phyloP scores from a whole-genome alignment of 2,329 filamentous ascomycete species.

The Neospermospora avenae region DNA sequence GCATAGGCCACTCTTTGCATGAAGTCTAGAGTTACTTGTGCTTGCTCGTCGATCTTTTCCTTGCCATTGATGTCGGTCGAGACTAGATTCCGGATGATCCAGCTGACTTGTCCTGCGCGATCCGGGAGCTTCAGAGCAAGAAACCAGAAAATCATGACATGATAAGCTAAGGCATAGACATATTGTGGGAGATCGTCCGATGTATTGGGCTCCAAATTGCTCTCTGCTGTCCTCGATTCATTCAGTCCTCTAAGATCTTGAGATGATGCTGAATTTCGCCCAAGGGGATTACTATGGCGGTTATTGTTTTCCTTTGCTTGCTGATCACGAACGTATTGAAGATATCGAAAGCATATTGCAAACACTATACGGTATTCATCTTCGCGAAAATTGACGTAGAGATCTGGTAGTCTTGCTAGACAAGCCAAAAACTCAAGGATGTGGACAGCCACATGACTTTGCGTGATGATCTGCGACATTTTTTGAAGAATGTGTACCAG shows the following conservation, averaged over 20 bases:
- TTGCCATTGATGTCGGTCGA: conserved; percentile 74
- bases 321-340: conserved; percentile 79
- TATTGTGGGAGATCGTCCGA: conserved; percentile 86
- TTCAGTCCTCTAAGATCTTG: conserved; percentile 37
- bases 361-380: conserved; percentile 94
- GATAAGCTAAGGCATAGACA: conserved; percentile 88
- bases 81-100: conserved; percentile 81
- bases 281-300: conserved; percentile 38
- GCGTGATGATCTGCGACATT: conserved; percentile 95
- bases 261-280: conserved; percentile 25
- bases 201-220: conserved; percentile 39
- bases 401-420: conserved; percentile 75
- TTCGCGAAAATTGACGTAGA: conserved; percentile 85
- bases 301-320: conserved; percentile 38
- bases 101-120: conserved; percentile 77
- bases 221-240: conserved; percentile 41
- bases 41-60: conserved; percentile 83
- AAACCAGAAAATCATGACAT: conserved; percentile 97
- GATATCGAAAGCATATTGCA: conserved; percentile 88
- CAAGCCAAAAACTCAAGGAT: conserved; percentile 94
- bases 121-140: conserved; percentile 82
- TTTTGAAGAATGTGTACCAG: conserved; percentile 84
- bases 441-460: conserved; percentile 86
- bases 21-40: conserved; percentile 89
- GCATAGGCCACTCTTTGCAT: conserved; percentile 87